phyloP scores from a whole-genome alignment of 2,329 filamentous ascomycete species.

The Alternaria alternata region DNA sequence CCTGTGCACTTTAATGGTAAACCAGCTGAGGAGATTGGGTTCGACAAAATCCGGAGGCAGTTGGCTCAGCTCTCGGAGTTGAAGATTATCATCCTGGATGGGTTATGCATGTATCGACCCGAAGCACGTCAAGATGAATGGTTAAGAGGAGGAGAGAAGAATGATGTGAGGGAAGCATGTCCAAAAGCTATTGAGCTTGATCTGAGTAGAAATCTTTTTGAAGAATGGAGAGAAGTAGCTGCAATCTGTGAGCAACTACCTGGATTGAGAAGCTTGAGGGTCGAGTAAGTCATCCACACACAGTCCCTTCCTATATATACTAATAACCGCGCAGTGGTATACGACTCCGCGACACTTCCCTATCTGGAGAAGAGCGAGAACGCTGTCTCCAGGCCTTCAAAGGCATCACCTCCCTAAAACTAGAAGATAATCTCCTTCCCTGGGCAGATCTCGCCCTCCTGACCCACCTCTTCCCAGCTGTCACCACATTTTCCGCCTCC shows the following conservation, averaged over 20 bases:
- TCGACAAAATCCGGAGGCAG: conserved; percentile 86
- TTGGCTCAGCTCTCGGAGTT: conserved; percentile 81
- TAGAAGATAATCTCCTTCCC: conserved; percentile 59
- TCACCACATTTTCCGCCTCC: conserved; percentile 60
- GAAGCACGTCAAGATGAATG: conserved; percentile 33
- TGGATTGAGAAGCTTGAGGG: conserved; percentile 70
- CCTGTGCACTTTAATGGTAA: conserved; percentile 80
- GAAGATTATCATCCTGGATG: conserved; percentile 82
- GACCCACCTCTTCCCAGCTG: conserved; percentile 62
- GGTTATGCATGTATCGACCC: conserved; percentile 66
- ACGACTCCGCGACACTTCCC: conserved; percentile 61
- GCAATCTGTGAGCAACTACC: conserved; percentile 75
- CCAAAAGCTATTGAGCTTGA: conserved; percentile 76
- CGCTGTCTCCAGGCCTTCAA: conserved; percentile 41
- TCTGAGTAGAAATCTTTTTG: conserved; percentile 83
- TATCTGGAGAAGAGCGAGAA: conserved; percentile 33
- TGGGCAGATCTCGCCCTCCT: conserved; percentile 51
- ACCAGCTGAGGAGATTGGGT: conserved; percentile 90
- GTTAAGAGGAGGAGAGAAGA: conserved; percentile 32
- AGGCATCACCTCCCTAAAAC: conserved; percentile 55
- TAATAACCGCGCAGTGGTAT: conserved; percentile 68
- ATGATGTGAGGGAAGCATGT: conserved; percentile 64
- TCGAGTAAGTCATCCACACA: conserved; percentile 67
- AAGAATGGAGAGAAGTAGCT: conserved; percentile 70
- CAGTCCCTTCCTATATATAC: conserved; percentile 1